Evolutionary conservation across 345 rosid genomes (phyloP), one percentile per base, ranked within the genome.

Genomic region (Arabis alpina): DNA sequence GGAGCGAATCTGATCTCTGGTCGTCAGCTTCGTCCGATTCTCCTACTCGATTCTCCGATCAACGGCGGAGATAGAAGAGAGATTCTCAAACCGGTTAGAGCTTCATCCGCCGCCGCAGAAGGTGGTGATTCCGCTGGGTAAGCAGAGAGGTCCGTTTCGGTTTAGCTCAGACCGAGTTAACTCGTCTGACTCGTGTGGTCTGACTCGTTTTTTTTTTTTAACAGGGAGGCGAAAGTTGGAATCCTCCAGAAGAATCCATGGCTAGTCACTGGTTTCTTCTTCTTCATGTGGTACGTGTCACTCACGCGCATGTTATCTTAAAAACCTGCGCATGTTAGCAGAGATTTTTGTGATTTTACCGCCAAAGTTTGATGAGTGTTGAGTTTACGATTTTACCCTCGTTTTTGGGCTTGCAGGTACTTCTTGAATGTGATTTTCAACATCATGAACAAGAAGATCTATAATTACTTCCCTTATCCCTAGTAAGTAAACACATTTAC

Each of bases 101-200:
- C 40, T 8, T 36, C 96, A 53, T 36, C 96, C 55, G 87, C 93
- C 15, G 78, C 95, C 14, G 90, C 94, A 27, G 94, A 81, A 64
- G 90, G 95, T 53, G 81, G 91, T 66, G 96, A 90, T 86, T 87
- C 98, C 86, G 78, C 86, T 76, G 96, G 98, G 98, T 93, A 96
- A 93, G 98, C 87, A 86, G 83, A 83, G 92, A 88, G 84, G 84
- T 81, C 79, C 87, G 76, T 86, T 82, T 71, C 76, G 37, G 37
- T 61, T 60, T 59, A 63, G 77, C 78, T 72, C 60, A 77, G 13
- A 7, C 16, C 40, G 45, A 45, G 72, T 71, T 78, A 68, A 80
- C 82, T 82, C 81, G 49, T 44, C 71, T 59, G 72, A 75, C 72
- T 81, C 74, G 72, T 13, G 67, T 75, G 49, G 2, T 68, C 76